Conservation (phyloP, 768 basidiomycete genomes). For the Hydnum rufescens region DNA sequence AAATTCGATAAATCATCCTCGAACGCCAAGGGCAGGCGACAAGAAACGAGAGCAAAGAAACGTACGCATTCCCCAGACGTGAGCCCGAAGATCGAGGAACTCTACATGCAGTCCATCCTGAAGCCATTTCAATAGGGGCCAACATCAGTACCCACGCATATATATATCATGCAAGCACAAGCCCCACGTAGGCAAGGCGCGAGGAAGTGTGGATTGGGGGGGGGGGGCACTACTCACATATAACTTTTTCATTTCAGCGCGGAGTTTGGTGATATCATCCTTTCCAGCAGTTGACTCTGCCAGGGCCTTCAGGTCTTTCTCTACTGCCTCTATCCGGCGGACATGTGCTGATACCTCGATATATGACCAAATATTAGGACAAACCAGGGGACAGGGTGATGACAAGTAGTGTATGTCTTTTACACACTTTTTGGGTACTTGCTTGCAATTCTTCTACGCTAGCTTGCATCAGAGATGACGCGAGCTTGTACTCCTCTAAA, state of each 20-base stretch:
- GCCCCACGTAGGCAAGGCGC: neutral
- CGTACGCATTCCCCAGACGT: slow-evolving; percentile 81
- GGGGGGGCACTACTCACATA: slow-evolving; percentile 20
- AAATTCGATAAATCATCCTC: neutral
- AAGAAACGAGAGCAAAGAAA: slow-evolving; percentile 11
- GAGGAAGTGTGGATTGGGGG: neutral
- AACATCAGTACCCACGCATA: neutral
- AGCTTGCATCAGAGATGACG: slow-evolving; percentile 69
- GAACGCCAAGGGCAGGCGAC: neutral
- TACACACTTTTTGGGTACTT: slow-evolving; percentile 55
- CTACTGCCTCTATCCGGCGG: slow-evolving; percentile 64
- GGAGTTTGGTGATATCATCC: slow-evolving; percentile 56
- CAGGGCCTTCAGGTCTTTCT: slow-evolving; percentile 71
- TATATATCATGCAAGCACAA: neutral
- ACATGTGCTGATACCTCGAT: slow-evolving; percentile 64
- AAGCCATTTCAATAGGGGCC: neutral
- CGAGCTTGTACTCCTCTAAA: slow-evolving; percentile 75
- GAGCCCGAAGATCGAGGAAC: slow-evolving; percentile 58
- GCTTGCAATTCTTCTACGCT: slow-evolving; percentile 74
- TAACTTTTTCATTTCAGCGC: slow-evolving; percentile 71
- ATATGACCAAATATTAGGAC: neutral
- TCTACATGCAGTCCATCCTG: slow-evolving; percentile 24
- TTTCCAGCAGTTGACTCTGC: slow-evolving; percentile 45
- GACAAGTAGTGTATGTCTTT: neutral
- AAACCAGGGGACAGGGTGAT: slow-evolving; percentile 1